Evolutionary conservation across 164 flowering plant genomes (phyloP), one percentile per base, ranked within the genome.

Genomic region (Berberis thunbergii): DNA sequence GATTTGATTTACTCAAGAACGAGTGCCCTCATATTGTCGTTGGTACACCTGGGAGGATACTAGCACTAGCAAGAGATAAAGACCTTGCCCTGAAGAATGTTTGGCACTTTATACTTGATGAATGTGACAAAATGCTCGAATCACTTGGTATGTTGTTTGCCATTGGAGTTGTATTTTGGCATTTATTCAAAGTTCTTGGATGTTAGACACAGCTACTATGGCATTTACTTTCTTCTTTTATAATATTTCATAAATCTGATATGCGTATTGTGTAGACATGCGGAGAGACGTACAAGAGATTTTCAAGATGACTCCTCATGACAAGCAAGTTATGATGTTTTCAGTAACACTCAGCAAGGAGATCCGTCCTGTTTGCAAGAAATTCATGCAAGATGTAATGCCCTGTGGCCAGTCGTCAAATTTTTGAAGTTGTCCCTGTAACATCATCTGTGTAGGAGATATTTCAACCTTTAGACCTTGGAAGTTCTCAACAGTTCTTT

Each of bases 371-470:
- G 97, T 94, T 50, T 94, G 99, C 96, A 89, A 94, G 81, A 94
- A 84, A 69, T 94, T 94, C 67, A 94, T 94, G 99, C 99, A 89
- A 94, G 99, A 94, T 91, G 99, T 94, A 94, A 89, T 87, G 81
- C 84, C 76, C 78, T 73, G 73, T 90, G 80, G 86, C 86, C 94
- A 79, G 49, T 46, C 10, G 54, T 26, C n/a, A 2, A 67, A 77
- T 70, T 75, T 82, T 78, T 60, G 77, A 76, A 70, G 79, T 76
- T 76, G 66, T 62, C 71, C 74, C n/a, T n/a, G 62, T 74, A 59
- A 63, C 70, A 62, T 75, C 74, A 64, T 68, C 69, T 78, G 64
- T 75, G 75, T 69, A 6, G 54, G 54, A 50, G n/a, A 50, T 1
- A 50, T 10, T 26, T 50, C 11, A 1, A 50, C 54, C 13, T 26